Percentiles rank a stretch among this genome's conserved stretches.
phyloP scores from a whole-genome alignment of 129 eudicot species.

The Saussurea involucrata region DNA sequence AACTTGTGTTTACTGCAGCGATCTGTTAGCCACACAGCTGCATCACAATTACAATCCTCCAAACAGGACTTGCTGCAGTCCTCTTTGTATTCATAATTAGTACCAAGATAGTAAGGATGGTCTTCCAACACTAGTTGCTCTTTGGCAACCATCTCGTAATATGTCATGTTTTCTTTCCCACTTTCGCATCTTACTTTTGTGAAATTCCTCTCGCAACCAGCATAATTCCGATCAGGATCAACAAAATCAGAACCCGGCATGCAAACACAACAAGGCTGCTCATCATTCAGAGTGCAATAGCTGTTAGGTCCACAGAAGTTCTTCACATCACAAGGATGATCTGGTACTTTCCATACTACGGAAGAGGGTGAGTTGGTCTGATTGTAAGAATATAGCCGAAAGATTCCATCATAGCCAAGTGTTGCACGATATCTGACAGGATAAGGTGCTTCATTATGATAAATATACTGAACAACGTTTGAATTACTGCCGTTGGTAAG shows the following conservation, averaged over 20 bases:
- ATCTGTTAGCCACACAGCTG: not conserved
- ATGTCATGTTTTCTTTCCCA: constrained; percentile 1
- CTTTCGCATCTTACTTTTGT: constrained; percentile 10
- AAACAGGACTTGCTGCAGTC: constrained; percentile 30
- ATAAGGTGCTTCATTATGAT: not conserved
- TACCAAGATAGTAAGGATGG: not conserved
- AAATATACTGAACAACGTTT: too few species aligned
- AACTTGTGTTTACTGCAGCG: constrained; percentile 24
- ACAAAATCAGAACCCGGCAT: constrained; percentile 25
- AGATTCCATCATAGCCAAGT: constrained; percentile 27
- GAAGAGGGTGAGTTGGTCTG: not conserved
- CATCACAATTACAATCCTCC: constrained; percentile 40
- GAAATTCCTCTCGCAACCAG: constrained; percentile 31
- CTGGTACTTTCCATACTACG: not conserved
- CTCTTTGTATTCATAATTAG: not conserved
- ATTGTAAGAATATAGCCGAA: constrained; percentile 20
- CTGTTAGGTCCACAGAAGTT: constrained; percentile 24
- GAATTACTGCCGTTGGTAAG: not conserved
- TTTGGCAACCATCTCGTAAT: not conserved
- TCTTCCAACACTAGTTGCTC: not conserved
- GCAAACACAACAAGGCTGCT: constrained; percentile 16
- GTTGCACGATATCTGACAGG: constrained; percentile 11
- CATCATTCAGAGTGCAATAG: constrained; percentile 21
- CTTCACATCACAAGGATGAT: constrained; percentile 17
- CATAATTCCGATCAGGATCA: not conserved